Conservation (phyloP, 2,329 filamentous ascomycete genomes). For the Xylogone sp. region DNA sequence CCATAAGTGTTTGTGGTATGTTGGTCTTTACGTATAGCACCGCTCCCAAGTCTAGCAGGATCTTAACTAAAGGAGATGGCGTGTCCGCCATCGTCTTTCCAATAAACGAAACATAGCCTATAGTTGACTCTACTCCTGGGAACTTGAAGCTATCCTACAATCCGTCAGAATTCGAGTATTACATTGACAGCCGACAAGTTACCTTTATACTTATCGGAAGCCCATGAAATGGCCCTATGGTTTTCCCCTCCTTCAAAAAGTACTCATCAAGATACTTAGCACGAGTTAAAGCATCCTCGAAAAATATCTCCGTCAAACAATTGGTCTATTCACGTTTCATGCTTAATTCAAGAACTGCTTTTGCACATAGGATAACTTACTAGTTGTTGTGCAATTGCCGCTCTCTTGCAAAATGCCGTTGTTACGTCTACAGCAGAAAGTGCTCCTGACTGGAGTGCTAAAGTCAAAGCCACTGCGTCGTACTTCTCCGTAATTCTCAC, state of each 20-base stretch:
- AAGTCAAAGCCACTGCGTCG: constrained; percentile 38
- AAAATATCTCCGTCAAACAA: constrained; percentile 17
- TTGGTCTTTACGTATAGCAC: constrained; percentile 67
- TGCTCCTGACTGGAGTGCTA: constrained; percentile 31
- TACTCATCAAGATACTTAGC: constrained; percentile 18
- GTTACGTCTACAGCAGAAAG: constrained; percentile 36
- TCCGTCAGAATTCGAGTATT: neutral
- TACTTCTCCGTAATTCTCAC: constrained; percentile 44
- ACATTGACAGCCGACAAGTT: neutral
- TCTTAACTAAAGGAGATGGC: constrained; percentile 39
- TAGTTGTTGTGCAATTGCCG: constrained; percentile 45
- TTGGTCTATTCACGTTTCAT: constrained; percentile 13
- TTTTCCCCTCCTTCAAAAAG: constrained; percentile 20
- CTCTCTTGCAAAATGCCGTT: constrained; percentile 39
- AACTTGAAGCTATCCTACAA: constrained; percentile 51
- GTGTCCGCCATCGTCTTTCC: constrained; percentile 38
- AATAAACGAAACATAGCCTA: constrained; percentile 52
- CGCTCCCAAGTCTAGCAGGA: constrained; percentile 57
- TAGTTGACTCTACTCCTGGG: constrained; percentile 41
- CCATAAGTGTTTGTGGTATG: constrained; percentile 51
- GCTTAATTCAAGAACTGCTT: neutral
- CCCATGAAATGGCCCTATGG: constrained; percentile 57
- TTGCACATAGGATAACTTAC: too few species aligned
- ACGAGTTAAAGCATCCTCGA: constrained; percentile 13
- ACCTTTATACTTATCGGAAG: constrained; percentile 50